Conservation (phyloP, 2,329 filamentous ascomycete species). For the Fusarium illudens region DNA sequence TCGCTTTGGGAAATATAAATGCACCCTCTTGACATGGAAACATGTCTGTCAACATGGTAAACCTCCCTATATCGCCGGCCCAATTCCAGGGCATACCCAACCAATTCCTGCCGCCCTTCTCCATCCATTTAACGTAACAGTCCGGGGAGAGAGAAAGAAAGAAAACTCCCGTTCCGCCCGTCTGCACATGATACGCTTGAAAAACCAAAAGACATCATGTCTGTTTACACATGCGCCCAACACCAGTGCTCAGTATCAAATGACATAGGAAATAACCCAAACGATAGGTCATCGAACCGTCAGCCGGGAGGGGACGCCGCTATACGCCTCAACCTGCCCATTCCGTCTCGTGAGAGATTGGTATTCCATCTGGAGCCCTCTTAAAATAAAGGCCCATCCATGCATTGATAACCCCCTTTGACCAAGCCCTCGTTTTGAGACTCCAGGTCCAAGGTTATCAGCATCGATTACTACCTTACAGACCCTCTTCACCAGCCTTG, state of each 20-base stretch:
- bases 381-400: background rate
- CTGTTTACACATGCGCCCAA: conserved; percentile 45
- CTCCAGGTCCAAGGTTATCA: background rate
- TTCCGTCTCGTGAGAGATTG: conserved; percentile 20
- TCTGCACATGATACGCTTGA: conserved; percentile 23
- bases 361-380: conserved; percentile 13
- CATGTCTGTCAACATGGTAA: conserved; percentile 15
- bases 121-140: conserved; percentile 12
- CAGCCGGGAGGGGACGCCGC: conserved; percentile 23
- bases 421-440: conserved; percentile 4
- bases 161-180: conserved; percentile 6
- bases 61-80: conserved; percentile 19
- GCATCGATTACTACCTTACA: conserved; percentile 58
- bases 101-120: conserved; percentile 12
- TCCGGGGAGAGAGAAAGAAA: background rate
- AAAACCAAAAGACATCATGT: conserved; percentile 22
- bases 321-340: conserved; percentile 22
- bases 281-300: conserved; percentile 40
- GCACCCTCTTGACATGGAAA: conserved; percentile 21
- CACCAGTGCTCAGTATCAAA: conserved; percentile 46
- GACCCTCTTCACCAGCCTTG: conserved; percentile 94
- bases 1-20: conserved; percentile 23
- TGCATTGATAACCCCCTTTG: background rate
- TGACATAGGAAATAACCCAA: conserved; percentile 40
- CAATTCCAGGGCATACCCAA: conserved; percentile 18